Evolutionary conservation across 371 early-diverging fungal species (phyloP), one percentile per base, ranked within the genome.

Genomic region (Mortierella polycephala): DNA sequence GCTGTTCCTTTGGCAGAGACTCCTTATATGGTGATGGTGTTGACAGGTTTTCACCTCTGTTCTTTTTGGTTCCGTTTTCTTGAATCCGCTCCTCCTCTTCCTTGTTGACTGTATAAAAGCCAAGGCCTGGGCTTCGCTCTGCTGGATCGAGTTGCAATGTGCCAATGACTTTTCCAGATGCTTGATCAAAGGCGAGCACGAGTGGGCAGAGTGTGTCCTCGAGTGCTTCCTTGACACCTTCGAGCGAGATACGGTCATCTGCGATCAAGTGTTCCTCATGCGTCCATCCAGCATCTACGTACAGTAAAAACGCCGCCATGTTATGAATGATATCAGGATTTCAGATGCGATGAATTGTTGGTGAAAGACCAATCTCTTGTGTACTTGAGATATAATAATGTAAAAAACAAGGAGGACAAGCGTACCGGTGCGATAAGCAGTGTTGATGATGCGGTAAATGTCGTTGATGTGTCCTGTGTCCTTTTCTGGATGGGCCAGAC

Each of bases 381-480:
- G 44, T 23, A 20, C 23, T 42, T 14, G 18, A 16, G 12, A 61
- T 50, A 18, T 18, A 41, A 61, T 1, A 37, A 18, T 11, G 18
- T 23, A n/a, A 12, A n/a, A 23, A 23, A 30, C 9, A 46, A 7
- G 47, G 30, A 23, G 37, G 10, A 23, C 30, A 30, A 30, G 30
- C 9, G 12, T 68, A 69, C 69, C 44, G 50, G 69, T 20, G 57
- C 69, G 58, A 30, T 62, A 69, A 21, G 70, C 70, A 12, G 58
- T 39, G 40, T 71, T 71, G 61, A 71, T 41, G 39, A 64, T 71
- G 30, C 65, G 71, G n/a, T 55, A 51, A 44, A 71, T 23, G 7
- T 60, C 59, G 18, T 60, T 65, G 16, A 64, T 51, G 30, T 60
- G 57, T 37, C 46, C 14, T 0, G 40, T 3, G 40, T 70, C 63